These are phyloP conservation scores for Cercospora canescens DNA, from an alignment of 2,329 filamentous ascomycete species.

Conservation along the genomic window DNA sequence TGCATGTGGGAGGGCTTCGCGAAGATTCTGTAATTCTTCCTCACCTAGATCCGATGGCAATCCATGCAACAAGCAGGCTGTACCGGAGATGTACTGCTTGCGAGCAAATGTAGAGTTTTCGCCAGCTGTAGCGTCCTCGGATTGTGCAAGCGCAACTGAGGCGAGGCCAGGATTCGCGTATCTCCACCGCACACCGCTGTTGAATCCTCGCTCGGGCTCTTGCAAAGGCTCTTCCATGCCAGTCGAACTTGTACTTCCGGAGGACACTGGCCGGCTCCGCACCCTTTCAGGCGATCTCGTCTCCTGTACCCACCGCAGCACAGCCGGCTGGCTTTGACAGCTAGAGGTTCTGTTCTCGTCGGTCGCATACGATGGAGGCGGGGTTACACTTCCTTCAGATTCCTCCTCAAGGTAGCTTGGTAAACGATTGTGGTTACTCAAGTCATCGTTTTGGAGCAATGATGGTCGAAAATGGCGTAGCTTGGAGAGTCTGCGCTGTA, in stretches of 20 bases:
- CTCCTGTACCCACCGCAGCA: slow-evolving; percentile 12
- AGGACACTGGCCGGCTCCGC: slow-evolving; percentile 25
- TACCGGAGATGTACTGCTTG: slow-evolving; percentile 63
- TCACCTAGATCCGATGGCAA: slow-evolving; percentile 59
- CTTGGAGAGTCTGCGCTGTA: slow-evolving; percentile 54
- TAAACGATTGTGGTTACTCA: slow-evolving; percentile 4
- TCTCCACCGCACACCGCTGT: slow-evolving; percentile 50
- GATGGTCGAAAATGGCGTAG: slow-evolving; percentile 47
- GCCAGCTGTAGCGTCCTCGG: slow-evolving; percentile 43
- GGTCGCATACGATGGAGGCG: slow-evolving; percentile 38
- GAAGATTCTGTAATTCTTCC: slow-evolving; percentile 56
- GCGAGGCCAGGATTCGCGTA: slow-evolving; percentile 53
- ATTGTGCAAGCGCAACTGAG: slow-evolving; percentile 48
- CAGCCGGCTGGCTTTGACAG: slow-evolving; percentile 16
- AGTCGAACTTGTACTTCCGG: slow-evolving; percentile 20
- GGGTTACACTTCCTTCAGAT: slow-evolving; percentile 32
- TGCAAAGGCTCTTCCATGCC: slow-evolving; percentile 1
- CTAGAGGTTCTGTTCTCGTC: slow-evolving; percentile 5
- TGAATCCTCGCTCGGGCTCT: slow-evolving; percentile 7
- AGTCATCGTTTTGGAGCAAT: slow-evolving; percentile 10
- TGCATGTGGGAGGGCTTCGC: slow-evolving; percentile 50
- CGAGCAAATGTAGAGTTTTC: slow-evolving; percentile 55
- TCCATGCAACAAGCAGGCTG: slow-evolving; percentile 64
- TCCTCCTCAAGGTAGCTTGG: slow-evolving; percentile 22
- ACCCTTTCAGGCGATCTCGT: slow-evolving; percentile 6